Conservation (phyloP, 1,284 basidiomycete genomes). For the Cerrena zonata region DNA sequence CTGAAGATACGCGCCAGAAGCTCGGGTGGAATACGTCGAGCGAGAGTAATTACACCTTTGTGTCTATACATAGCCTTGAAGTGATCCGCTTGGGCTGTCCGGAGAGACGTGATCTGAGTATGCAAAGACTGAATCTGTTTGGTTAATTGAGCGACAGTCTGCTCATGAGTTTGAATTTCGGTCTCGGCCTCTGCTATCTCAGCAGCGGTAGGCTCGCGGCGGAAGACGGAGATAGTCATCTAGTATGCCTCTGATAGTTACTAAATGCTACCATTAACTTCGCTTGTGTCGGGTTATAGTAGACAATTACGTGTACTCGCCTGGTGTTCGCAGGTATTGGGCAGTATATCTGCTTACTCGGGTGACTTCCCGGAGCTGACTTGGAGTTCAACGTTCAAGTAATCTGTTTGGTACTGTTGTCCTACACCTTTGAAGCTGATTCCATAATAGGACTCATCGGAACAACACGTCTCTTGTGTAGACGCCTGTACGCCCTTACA, state of each 20-base stretch:
- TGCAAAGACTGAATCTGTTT: constrained; percentile 37
- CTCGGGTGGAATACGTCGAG: constrained; percentile 50
- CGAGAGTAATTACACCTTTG: constrained; percentile 49
- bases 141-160: constrained; percentile 37
- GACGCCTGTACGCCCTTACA: not conserved
- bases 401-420: not conserved
- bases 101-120: constrained; percentile 37
- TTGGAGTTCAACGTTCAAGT: no score
- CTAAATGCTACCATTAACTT: no score
- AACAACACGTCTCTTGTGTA: not conserved
- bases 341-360: no score
- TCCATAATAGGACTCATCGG: not conserved
- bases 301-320: no score
- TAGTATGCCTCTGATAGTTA: no score
- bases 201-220: constrained; percentile 23
- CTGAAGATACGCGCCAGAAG: constrained; percentile 52
- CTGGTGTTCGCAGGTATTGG: no score
- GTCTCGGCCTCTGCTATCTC: constrained; percentile 26
- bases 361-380: no score
- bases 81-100: constrained; percentile 35
- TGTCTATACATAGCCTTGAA: constrained; percentile 39
- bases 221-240: constrained; percentile 15
- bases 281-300: no score
- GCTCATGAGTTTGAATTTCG: constrained; percentile 37
- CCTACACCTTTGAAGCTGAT: not conserved